Conservation (phyloP, 352 stramenopile genomes). For the Blastocystis sp. region DNA sequence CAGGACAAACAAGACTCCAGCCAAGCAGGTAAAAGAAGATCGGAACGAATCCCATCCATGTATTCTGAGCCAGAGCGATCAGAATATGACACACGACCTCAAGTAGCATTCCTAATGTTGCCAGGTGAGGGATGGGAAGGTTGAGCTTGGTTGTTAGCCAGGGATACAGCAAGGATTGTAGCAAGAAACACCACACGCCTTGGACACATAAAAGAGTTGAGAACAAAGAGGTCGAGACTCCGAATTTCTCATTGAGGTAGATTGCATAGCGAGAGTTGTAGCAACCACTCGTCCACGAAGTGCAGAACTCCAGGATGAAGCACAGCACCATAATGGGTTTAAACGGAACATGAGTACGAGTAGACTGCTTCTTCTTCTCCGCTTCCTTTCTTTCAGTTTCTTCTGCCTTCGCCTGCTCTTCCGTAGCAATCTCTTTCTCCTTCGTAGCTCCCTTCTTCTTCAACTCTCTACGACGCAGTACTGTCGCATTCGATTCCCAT, state of each 20-base stretch:
- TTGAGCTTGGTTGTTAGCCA: background rate
- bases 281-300: background rate
- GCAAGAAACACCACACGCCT: background rate
- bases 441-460: background rate
- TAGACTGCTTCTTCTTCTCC: background rate
- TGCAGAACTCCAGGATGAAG: background rate
- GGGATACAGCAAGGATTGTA: background rate
- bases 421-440: background rate
- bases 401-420: background rate
- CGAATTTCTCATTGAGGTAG: background rate
- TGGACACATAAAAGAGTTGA: background rate
- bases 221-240: background rate
- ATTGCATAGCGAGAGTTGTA: background rate
- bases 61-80: background rate
- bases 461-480: background rate
- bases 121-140: constrained; percentile 39
- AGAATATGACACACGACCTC: background rate
- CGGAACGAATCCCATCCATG: background rate
- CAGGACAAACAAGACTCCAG: background rate
- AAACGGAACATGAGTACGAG: background rate
- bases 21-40: background rate
- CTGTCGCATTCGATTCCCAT: background rate
- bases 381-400: background rate
- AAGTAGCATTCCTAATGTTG: background rate
- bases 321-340: background rate